phyloP scores from a whole-genome alignment of 2,329 filamentous ascomycete genomes.

The Ceratocystis papillata region DNA sequence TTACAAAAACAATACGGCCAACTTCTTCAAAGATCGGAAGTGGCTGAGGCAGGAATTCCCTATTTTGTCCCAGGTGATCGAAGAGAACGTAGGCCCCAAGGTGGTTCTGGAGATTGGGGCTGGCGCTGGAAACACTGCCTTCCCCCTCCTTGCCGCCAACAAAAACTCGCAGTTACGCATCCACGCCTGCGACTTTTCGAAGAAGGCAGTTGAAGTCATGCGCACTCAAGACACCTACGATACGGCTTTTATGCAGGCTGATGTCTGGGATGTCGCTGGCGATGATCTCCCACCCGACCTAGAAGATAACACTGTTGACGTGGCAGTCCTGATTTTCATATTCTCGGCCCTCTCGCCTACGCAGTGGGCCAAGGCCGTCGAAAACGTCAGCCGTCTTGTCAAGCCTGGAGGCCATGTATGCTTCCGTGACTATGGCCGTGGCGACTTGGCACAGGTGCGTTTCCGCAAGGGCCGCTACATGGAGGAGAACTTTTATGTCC shows the following conservation, averaged over 20 bases:
- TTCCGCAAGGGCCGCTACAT: slow-evolving; percentile 94
- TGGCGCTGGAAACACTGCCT: slow-evolving; percentile 91
- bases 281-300: slow-evolving; percentile 65
- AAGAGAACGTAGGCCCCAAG: slow-evolving; percentile 55
- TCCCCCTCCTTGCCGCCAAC: slow-evolving; percentile 77
- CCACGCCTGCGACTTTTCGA: slow-evolving; percentile 93
- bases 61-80: slow-evolving; percentile 64
- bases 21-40: slow-evolving; percentile 98
- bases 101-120: slow-evolving; percentile 84
- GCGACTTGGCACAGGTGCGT: slow-evolving; percentile 88
- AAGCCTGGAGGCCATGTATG: slow-evolving; percentile 89
- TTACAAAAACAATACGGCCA: slow-evolving; percentile 93
- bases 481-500: slow-evolving; percentile 93
- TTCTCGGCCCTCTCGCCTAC: slow-evolving; percentile 80
- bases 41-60: slow-evolving; percentile 97
- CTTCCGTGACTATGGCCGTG: slow-evolving; percentile 93
- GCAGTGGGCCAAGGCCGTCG: slow-evolving; percentile 74
- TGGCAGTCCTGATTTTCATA: slow-evolving; percentile 92
- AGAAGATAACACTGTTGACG: slow-evolving; percentile 68
- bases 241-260: slow-evolving; percentile 61
- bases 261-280: slow-evolving; percentile 85
- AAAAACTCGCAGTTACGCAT: slow-evolving; percentile 71
- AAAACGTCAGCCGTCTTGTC: slow-evolving; percentile 69
- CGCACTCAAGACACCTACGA: slow-evolving; percentile 63
- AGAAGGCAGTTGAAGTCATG: slow-evolving; percentile 89